A percentile compares a stretch with the other conserved stretches of the same genome.
These are phyloP conservation scores for Fraxinus platypoda DNA, from an alignment of 305 asterid species.

Conservation along the genomic window DNA sequence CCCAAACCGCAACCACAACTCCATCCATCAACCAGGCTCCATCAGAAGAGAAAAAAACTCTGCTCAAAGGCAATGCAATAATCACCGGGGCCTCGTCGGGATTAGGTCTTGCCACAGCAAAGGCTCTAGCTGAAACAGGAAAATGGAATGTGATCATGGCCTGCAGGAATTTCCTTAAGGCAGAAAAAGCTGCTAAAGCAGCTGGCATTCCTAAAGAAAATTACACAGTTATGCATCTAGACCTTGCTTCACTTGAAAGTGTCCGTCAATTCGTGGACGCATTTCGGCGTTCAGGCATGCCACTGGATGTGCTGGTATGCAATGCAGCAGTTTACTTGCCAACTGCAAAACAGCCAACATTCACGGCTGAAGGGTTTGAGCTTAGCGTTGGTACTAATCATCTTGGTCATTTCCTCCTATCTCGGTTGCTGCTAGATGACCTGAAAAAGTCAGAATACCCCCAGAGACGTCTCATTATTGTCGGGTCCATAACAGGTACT, in stretches of 20 bases:
- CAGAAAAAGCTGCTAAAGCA: constrained; percentile 82
- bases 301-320: constrained; percentile 81
- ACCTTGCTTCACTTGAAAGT: constrained; percentile 88
- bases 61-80: constrained; percentile 67
- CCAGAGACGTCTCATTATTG: constrained; percentile 76
- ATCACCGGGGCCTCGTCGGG: constrained; percentile 95
- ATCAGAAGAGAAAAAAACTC: constrained; percentile 62
- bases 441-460: constrained; percentile 69
- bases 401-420: constrained; percentile 80
- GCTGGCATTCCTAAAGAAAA: constrained; percentile 71
- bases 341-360: constrained; percentile 87
- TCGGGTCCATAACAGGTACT: constrained; percentile 93
- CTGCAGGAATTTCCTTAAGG: constrained; percentile 89
- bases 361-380: constrained; percentile 85
- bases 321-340: constrained; percentile 92
- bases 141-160: constrained; percentile 96
- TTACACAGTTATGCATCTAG: constrained; percentile 86
- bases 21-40: constrained; percentile 51
- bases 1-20: constrained; percentile 59
- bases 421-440: constrained; percentile 77
- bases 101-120: constrained; percentile 86
- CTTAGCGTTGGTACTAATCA: constrained; percentile 92
- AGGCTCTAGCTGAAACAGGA: constrained; percentile 84
- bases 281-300: constrained; percentile 64
- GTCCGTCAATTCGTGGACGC: constrained; percentile 84